Conservation (phyloP, 768 basidiomycete genomes). For the Rhodocollybia butyracea region DNA sequence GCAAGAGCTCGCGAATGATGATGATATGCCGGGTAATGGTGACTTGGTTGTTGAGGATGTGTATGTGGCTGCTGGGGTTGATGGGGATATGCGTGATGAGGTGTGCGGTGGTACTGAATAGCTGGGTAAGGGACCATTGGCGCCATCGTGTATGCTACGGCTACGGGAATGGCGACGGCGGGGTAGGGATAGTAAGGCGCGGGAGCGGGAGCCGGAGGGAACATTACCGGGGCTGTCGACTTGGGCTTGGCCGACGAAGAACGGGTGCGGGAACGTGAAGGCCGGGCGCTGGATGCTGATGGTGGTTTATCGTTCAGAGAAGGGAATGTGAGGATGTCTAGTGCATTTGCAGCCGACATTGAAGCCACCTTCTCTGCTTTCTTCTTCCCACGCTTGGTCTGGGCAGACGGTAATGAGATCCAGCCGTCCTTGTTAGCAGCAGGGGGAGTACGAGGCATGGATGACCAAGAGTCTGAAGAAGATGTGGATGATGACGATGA, state of each 20-base stretch:
- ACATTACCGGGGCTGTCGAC: background rate
- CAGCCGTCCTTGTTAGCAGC: slow-evolving; percentile 30
- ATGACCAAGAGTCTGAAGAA: slow-evolving; percentile 2
- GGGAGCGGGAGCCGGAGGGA: background rate
- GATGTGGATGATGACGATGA: slow-evolving; percentile 23
- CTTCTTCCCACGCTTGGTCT: background rate
- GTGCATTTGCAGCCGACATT: background rate
- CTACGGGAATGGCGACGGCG: background rate
- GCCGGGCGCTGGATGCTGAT: background rate
- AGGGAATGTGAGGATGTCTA: background rate
- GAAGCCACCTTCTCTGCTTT: background rate
- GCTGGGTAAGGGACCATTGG: background rate
- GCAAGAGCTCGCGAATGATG: background rate
- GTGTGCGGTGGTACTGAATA: background rate
- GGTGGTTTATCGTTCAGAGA: background rate
- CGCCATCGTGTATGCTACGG: background rate
- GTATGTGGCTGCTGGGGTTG: background rate
- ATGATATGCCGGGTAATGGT: background rate
- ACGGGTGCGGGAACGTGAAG: background rate
- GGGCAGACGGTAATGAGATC: slow-evolving; percentile 28
- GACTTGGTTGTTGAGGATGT: background rate
- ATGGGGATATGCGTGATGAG: background rate
- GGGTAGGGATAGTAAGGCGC: background rate
- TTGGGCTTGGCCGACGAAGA: background rate
- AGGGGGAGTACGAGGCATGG: background rate